phyloP scores from a whole-genome alignment of 2,329 filamentous ascomycete species.

The Colletotrichum acutatum region DNA sequence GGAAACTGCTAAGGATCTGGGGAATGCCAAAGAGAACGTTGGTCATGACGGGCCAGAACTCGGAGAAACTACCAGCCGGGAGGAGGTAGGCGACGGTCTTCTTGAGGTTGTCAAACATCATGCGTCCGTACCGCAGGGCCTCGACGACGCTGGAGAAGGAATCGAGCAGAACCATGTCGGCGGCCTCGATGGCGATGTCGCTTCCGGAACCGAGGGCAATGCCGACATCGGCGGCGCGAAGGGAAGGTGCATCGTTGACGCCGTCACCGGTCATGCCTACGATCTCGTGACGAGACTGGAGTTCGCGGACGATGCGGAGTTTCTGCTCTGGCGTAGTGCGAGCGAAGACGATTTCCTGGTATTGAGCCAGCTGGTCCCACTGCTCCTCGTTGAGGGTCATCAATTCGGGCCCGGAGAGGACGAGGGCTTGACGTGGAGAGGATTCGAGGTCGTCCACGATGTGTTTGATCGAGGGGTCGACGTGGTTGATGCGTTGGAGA shows the following conservation, averaged over 20 bases:
- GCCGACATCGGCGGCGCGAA: conserved; percentile 83
- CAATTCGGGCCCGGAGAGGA: conserved; percentile 74
- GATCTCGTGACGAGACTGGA: conserved; percentile 72
- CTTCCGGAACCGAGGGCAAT: conserved; percentile 85
- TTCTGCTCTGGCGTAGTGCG: conserved; percentile 84
- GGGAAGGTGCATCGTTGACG: conserved; percentile 86
- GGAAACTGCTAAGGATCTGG: conserved; percentile 77
- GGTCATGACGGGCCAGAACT: conserved; percentile 81
- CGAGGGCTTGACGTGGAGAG: conserved; percentile 60
- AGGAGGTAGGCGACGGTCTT: conserved; percentile 82
- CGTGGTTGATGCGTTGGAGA: conserved; percentile 53
- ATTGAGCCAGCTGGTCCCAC: conserved; percentile 73
- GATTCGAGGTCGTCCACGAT: conserved; percentile 33
- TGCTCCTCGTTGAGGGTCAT: conserved; percentile 73
- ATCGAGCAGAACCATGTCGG: conserved; percentile 84
- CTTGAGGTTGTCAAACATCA: conserved; percentile 84
- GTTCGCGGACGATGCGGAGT: conserved; percentile 80
- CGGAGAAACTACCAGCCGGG: conserved; percentile 78
- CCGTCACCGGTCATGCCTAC: conserved; percentile 90
- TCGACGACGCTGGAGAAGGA: conserved; percentile 78
- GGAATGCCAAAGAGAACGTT: conserved; percentile 79
- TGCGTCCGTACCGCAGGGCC: conserved; percentile 77
- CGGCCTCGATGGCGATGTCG: conserved; percentile 84
- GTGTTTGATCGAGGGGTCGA: conserved; percentile 36
- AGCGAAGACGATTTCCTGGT: conserved; percentile 81